Evolutionary conservation across 495 filamentous ascomycete species (phyloP).

Genomic region (Xylona heveae): DNA sequence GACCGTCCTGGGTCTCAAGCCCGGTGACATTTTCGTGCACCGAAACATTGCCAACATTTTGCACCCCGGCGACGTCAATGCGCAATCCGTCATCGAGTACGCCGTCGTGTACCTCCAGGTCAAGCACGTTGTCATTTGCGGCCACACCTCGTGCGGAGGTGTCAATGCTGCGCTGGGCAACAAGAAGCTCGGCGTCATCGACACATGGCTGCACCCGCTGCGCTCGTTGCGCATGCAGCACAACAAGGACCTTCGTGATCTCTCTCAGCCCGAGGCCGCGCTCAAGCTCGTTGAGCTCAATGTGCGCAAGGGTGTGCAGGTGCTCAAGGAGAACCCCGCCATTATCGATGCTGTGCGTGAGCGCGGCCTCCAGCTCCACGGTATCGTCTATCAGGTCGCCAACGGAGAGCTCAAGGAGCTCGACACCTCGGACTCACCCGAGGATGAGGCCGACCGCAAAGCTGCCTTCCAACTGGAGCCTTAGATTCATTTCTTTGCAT

Average conservation of each 20-base stretch:
- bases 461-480: too few species aligned
- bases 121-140: conserved; percentile 66
- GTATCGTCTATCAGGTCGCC: conserved; percentile 18
- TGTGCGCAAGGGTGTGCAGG: conserved; percentile 15
- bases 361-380: conserved; percentile 18
- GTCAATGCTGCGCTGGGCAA: conserved; percentile 47
- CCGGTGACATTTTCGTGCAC: conserved; percentile 83
- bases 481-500: too few species aligned
- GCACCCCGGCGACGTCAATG: conserved; percentile 53
- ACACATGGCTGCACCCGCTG: conserved; percentile 62
- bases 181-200: conserved; percentile 49
- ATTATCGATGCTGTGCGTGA: conserved; percentile 17
- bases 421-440: too few species aligned
- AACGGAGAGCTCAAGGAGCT: conserved; percentile 15
- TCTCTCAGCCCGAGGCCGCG: conserved; percentile 3
- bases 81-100: conserved; percentile 62
- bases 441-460: too few species aligned
- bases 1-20: conserved; percentile 55
- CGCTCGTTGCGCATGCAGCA: conserved; percentile 34
- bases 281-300: conserved; percentile 16
- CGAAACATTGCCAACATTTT: conserved; percentile 90
- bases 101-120: conserved; percentile 56
- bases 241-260: not conserved
- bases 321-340: conserved; percentile 12
- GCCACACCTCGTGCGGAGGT: conserved; percentile 67